A percentile compares a stretch with the other conserved stretches of the same genome.
Evolutionary conservation across 306 rosid species (phyloP).

Genomic region (Hippophae gyantsensis): DNA sequence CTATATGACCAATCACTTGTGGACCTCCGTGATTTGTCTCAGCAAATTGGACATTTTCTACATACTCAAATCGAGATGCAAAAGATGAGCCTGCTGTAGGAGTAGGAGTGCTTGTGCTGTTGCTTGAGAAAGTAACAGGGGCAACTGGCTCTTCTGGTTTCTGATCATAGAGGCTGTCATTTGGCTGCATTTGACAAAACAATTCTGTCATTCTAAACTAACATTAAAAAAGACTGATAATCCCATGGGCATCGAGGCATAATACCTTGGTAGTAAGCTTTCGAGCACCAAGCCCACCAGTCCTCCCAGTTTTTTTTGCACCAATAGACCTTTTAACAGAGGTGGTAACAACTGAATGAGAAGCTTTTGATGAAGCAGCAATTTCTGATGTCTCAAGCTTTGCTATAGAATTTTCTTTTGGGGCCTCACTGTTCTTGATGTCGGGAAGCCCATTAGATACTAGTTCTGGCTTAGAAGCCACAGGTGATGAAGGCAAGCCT

Average conservation of each 20-base stretch:
- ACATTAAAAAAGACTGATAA: neutral
- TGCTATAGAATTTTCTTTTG: slow-evolving; percentile 37
- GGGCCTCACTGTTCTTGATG: slow-evolving; percentile 39
- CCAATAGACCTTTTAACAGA: slow-evolving; percentile 73
- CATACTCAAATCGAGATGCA: slow-evolving; percentile 83
- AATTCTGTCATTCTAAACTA: neutral
- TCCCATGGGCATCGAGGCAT: slow-evolving; percentile 8
- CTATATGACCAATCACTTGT: slow-evolving; percentile 43
- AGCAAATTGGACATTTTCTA: slow-evolving; percentile 62
- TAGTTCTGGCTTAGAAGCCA: slow-evolving; percentile 45
- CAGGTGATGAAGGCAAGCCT: slow-evolving; percentile 46
- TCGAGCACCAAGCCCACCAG: slow-evolving; percentile 89
- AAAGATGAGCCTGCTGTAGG: slow-evolving; percentile 43
- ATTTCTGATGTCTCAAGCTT: slow-evolving; percentile 50
- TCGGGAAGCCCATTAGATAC: slow-evolving; percentile 43
- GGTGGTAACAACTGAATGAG: slow-evolving; percentile 39
- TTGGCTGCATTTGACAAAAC: slow-evolving; percentile 50
- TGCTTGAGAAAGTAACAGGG: slow-evolving; percentile 45
- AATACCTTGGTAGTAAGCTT: slow-evolving; percentile 56
- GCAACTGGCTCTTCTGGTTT: slow-evolving; percentile 74
- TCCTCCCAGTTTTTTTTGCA: slow-evolving; percentile 63
- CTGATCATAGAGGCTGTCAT: slow-evolving; percentile 81
- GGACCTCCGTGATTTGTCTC: slow-evolving; percentile 57
- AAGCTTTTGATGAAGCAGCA: slow-evolving; percentile 51
- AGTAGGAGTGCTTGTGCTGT: slow-evolving; percentile 12